Evolutionary conservation across 108 stramenopile species (phyloP).

Genomic region (Halocafeteria seosinensis): DNA sequence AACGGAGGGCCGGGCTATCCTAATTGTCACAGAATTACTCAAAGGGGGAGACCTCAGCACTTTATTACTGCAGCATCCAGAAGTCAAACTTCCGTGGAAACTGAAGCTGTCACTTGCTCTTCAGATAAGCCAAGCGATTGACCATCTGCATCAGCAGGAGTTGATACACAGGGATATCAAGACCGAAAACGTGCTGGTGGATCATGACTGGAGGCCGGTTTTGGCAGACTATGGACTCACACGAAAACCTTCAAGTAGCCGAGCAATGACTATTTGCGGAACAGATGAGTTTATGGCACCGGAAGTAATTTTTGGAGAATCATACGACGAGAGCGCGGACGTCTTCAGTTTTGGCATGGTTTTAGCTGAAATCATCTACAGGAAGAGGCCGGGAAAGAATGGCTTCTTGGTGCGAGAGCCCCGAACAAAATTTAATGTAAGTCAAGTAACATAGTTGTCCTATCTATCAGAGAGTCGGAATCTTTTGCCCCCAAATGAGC

Average conservation of each 20-base stretch:
- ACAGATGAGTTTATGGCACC: constrained; percentile 23
- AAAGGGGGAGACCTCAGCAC: neutral
- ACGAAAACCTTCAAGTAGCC: neutral
- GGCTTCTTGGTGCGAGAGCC: constrained; percentile 2
- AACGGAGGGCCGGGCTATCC: neutral
- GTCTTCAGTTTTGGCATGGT: constrained; percentile 12
- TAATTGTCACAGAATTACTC: constrained; percentile 9
- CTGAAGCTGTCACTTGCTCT: neutral
- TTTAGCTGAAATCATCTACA: constrained; percentile 1
- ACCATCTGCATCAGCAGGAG: constrained; percentile 5
- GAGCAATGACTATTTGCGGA: constrained; percentile 17
- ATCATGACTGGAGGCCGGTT: constrained; percentile 4
- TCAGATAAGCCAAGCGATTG: constrained; percentile 3
- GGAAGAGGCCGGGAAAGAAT: constrained; percentile 5
- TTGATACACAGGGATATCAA: constrained; percentile 17
- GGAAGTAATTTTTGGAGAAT: constrained; percentile 12
- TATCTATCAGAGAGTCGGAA: too few relatives aligned
- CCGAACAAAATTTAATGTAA: neutral
- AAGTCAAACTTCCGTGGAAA: constrained; percentile 3
- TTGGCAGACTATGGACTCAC: constrained; percentile 16
- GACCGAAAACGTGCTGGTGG: constrained; percentile 13
- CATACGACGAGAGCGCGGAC: constrained; percentile 4
- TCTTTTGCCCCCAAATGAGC: too few relatives aligned
- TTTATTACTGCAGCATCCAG: neutral
- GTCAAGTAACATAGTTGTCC: too few relatives aligned